Conservation (phyloP, 1,284 basidiomycete genomes). For the Phellopilus nigrolimitatus region DNA sequence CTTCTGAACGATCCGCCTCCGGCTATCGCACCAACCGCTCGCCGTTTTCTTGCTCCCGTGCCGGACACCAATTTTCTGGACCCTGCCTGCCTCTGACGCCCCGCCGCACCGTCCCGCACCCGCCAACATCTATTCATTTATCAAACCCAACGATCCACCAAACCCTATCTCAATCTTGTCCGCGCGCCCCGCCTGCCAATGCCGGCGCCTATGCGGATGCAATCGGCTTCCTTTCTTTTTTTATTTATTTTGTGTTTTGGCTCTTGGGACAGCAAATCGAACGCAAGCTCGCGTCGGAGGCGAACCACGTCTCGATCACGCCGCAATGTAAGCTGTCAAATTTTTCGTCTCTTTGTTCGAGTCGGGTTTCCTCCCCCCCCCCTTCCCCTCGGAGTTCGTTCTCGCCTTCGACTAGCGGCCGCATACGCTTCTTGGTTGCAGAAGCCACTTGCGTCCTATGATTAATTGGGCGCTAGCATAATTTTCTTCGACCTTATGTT, state of each 20-base stretch:
- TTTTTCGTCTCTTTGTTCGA: conserved; percentile 13
- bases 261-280: conserved; percentile 82
- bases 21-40: too few species aligned
- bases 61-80: too few species aligned
- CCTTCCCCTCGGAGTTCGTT: not conserved
- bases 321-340: conserved; percentile 78
- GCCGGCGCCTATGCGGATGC: too few species aligned
- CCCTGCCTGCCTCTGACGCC: too few species aligned
- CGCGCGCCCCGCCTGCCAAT: not conserved
- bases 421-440: too few species aligned
- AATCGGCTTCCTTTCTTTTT: too few species aligned
- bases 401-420: not conserved
- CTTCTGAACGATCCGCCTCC: too few species aligned
- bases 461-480: conserved; percentile 2
- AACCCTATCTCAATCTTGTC: not conserved
- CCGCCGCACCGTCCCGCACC: too few species aligned
- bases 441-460: too few species aligned
- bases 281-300: conserved; percentile 65
- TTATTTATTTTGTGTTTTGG: not conserved
- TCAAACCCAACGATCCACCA: not conserved
- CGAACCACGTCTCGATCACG: conserved; percentile 56
- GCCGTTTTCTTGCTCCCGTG: too few species aligned
- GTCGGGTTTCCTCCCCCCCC: not conserved
- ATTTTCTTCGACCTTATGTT: not conserved
- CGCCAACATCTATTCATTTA: too few species aligned